Evolutionary conservation across 2,329 filamentous ascomycete species (phyloP).

Genomic region (Rhexocercosporidium sp.): DNA sequence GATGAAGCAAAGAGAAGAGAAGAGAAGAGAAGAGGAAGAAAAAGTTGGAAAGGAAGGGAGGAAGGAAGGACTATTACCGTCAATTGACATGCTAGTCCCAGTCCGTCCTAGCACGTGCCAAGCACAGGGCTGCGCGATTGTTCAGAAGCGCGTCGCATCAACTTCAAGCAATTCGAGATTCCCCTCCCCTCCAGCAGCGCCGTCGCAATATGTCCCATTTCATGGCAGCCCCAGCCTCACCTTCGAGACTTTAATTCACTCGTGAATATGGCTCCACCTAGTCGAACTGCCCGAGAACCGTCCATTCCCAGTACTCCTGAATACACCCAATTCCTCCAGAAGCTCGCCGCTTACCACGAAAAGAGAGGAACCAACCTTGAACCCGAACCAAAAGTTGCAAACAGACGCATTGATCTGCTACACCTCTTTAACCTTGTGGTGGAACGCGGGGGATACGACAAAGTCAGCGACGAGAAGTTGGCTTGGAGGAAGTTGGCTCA

Average conservation of each 20-base stretch:
- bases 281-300: slow-evolving; percentile 25
- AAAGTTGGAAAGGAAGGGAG: not conserved
- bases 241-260: not conserved
- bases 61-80: not conserved
- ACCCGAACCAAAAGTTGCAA: slow-evolving; percentile 79
- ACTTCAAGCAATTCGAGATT: slow-evolving; percentile 2
- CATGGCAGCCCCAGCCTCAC: slow-evolving; percentile 27
- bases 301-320: slow-evolving; percentile 59
- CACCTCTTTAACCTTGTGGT: slow-evolving; percentile 81
- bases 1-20: not conserved
- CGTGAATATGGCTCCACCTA: slow-evolving; percentile 37
- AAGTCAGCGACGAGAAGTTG: slow-evolving; percentile 81
- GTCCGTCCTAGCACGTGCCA: not conserved
- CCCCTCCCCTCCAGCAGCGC: not conserved
- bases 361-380: slow-evolving; percentile 82
- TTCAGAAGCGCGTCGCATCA: slow-evolving; percentile 23
- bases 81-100: not conserved
- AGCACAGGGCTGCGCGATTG: not conserved
- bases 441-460: slow-evolving; percentile 83
- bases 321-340: slow-evolving; percentile 79
- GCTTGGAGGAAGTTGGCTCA: slow-evolving; percentile 80
- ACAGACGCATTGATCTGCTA: slow-evolving; percentile 75
- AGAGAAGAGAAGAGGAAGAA: not conserved
- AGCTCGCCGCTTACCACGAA: slow-evolving; percentile 75
- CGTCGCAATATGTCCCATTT: slow-evolving; percentile 11